Base-by-base conservation (phyloP, 2,329 filamentous ascomycete species). In the Dothideomycetes sp. region DNA sequence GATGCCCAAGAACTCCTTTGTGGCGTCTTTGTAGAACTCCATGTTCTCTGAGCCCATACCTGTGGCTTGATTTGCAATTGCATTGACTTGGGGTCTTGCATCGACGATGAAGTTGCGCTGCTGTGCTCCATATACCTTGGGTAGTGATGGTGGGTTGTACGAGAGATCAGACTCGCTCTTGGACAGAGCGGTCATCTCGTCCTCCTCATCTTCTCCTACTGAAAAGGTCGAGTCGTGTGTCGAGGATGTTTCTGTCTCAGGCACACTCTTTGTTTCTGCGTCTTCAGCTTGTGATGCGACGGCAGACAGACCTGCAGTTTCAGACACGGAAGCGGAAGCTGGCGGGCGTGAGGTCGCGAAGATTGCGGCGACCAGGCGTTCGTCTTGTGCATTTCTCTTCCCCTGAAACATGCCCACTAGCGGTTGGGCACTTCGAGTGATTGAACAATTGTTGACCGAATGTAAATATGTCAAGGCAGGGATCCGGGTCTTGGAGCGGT, bases 1-100 rank as follows among this genome's bases (percentile, higher is more conserved):
- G 53, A 98, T 98, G 46, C 85, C 91, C 41, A 98, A 73, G 56
- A 93, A 98, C 19, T 82, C 81, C 61, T 95, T 94, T 43, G 81
- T 81, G 12, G 87, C 86, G 53, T 88, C 89, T 45, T 82, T 85
- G 65, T 98, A 98, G 61, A 94, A 83, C 48, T 94, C 85, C 84
- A 96, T 95, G 53, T 95, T 94, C 61, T 98, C 91, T 0, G 89
- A 94, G 2, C 91, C 91, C 58, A 88, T 79, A 5, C 91, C 91
- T 47, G 89, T 79, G 3, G 88, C 84, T 58, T 95, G 88, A 74
- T 95, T 96, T 5, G 87, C 87, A 49, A 88, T 79, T 15, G 91
- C 91, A 58, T 98, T 98, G 50, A 98, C 80, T 3, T 82, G 91
- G 12, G 91, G 91, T 34, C 91, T 78, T 33, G 91, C 91, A 65